These are phyloP conservation scores for Candida awuae DNA, from an alignment of 805 yeast species.

Conservation along the genomic window DNA sequence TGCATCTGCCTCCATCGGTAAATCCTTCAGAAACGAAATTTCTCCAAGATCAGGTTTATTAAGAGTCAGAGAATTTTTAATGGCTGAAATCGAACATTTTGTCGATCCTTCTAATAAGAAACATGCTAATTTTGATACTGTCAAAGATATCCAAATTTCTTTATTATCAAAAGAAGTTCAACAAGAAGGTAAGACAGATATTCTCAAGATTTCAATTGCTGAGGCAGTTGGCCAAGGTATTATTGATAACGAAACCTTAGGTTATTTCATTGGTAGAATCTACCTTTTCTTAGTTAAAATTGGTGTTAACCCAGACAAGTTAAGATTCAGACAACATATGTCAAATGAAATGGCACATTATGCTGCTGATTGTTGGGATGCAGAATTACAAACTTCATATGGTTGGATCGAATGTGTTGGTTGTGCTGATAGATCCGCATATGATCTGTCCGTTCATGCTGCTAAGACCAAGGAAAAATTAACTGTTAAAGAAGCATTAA, in stretches of 20 bases:
- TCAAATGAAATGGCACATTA: constrained; percentile 99
- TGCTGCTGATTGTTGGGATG: constrained; percentile 99
- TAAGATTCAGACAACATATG: constrained; percentile 98
- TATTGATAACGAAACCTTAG: constrained; percentile 95
- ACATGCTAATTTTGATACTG: constrained; percentile 73
- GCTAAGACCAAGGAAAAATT: constrained; percentile 92
- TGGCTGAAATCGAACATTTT: constrained; percentile 99
- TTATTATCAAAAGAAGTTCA: constrained; percentile 86
- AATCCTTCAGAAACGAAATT: constrained; percentile 97
- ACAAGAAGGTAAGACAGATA: constrained; percentile 71
- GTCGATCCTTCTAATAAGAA: constrained; percentile 88
- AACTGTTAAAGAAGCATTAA: constrained; percentile 85
- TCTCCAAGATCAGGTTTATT: constrained; percentile 96
- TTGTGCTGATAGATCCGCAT: constrained; percentile 98
- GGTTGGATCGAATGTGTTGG: constrained; percentile 99
- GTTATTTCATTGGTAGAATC: constrained; percentile 93
- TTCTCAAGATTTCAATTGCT: constrained; percentile 63
- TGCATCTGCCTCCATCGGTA: constrained; percentile 99
- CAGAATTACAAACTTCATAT: constrained; percentile 88
- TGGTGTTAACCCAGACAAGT: constrained; percentile 77
- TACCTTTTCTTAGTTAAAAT: constrained; percentile 74
- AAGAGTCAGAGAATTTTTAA: constrained; percentile 96
- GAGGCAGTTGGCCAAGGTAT: constrained; percentile 83
- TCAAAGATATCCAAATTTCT: constrained; percentile 61
- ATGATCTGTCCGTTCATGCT: constrained; percentile 91